phyloP scores from a whole-genome alignment of 2,329 filamentous ascomycete species.

The Verticillium klebahnii region DNA sequence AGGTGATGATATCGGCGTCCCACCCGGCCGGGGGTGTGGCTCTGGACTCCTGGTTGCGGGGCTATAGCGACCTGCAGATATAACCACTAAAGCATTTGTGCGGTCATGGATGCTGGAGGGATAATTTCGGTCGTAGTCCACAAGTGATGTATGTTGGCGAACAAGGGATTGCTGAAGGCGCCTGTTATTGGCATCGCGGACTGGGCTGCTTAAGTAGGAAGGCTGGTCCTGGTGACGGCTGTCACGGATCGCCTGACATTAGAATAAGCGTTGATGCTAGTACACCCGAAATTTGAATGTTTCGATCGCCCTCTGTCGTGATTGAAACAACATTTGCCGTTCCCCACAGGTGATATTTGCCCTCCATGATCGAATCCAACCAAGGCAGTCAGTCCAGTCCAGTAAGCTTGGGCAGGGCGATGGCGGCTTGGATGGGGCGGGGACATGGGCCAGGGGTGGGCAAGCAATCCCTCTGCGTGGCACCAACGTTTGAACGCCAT shows the following conservation, averaged over 20 bases:
- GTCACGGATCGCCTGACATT: neutral
- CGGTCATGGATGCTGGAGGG: slow-evolving; percentile 22
- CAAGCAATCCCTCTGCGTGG: neutral
- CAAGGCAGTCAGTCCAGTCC: neutral
- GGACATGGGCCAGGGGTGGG: neutral
- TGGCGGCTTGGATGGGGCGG: neutral
- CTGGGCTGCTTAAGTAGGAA: neutral
- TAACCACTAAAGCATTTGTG: slow-evolving; percentile 27
- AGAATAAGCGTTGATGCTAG: neutral
- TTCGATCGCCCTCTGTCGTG: neutral
- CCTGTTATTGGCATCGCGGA: neutral
- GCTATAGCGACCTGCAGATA: slow-evolving; percentile 32
- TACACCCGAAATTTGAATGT: neutral
- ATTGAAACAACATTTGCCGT: slow-evolving; percentile 1
- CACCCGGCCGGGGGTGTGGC: slow-evolving; percentile 7
- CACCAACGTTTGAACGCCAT: neutral
- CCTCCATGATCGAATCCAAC: neutral
- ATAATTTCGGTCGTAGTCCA: slow-evolving; percentile 30
- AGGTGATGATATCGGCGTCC: slow-evolving; percentile 7
- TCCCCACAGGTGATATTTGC: neutral
- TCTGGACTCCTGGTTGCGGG: slow-evolving; percentile 8
- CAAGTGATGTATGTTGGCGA: slow-evolving; percentile 13
- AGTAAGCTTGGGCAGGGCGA: neutral
- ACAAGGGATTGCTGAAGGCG: neutral
- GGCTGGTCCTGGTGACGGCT: neutral